Conservation (phyloP, 2,329 filamentous ascomycete genomes). For the Boeremia lycopersici region DNA sequence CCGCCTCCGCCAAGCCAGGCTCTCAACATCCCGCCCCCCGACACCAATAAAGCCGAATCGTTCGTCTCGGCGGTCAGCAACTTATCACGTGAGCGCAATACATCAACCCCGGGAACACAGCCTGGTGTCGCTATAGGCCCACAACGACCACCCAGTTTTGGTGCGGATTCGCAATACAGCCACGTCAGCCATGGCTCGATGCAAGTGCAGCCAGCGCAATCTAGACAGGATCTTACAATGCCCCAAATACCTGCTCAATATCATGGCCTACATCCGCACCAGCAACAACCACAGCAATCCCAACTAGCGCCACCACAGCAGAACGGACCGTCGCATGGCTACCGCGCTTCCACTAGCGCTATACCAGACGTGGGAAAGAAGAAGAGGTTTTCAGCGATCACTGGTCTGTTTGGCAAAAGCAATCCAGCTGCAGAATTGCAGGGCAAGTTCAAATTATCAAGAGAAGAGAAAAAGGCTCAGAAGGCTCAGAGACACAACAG, state of each 20-base stretch:
- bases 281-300: slow-evolving; percentile 5
- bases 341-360: slow-evolving; percentile 22
- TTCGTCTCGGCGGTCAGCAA: slow-evolving; percentile 30
- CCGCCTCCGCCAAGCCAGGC: not conserved
- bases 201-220: slow-evolving; percentile 35
- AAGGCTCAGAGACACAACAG: slow-evolving; percentile 37
- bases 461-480: slow-evolving; percentile 45
- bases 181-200: slow-evolving; percentile 40
- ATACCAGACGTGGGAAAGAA: slow-evolving; percentile 44
- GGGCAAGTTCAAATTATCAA: slow-evolving; percentile 45
- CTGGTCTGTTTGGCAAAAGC: slow-evolving; percentile 51
- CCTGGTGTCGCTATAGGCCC: slow-evolving; percentile 17
- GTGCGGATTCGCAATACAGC: slow-evolving; percentile 38
- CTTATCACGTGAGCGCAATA: slow-evolving; percentile 26
- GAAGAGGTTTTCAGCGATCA: slow-evolving; percentile 54
- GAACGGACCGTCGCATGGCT: slow-evolving; percentile 16
- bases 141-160: slow-evolving; percentile 33
- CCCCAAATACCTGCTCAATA: slow-evolving; percentile 28
- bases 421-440: slow-evolving; percentile 36
- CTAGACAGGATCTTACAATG: slow-evolving; percentile 36
- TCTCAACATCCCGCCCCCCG: not conserved
- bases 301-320: slow-evolving; percentile 15
- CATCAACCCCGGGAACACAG: slow-evolving; percentile 23
- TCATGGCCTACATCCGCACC: slow-evolving; percentile 26
- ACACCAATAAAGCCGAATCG: slow-evolving; percentile 5